Conservation (phyloP, 108 stramenopile species). For the Discostella pseudostelligera region DNA sequence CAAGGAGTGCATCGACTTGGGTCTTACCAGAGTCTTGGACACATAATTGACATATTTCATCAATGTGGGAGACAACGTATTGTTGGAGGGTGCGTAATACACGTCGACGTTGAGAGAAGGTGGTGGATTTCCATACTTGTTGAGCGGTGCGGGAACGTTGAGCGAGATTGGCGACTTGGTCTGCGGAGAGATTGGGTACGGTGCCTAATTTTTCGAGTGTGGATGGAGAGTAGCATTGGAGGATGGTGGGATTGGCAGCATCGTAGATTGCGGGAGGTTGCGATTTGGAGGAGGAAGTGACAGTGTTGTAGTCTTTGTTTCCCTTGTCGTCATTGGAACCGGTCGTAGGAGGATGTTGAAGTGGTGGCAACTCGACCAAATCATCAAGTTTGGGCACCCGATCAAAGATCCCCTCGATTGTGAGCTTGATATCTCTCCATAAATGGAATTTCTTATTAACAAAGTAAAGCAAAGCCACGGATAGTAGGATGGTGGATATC, state of each 20-base stretch:
- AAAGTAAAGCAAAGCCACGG: constrained; percentile 20
- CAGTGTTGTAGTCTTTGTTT: not conserved
- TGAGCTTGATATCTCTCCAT: constrained; percentile 40
- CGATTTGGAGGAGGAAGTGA: constrained; percentile 3
- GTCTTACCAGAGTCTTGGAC: constrained; percentile 89
- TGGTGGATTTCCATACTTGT: constrained; percentile 81
- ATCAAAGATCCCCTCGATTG: constrained; percentile 33
- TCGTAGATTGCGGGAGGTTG: constrained; percentile 40
- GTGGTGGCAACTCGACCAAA: constrained; percentile 8
- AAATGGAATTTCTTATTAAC: constrained; percentile 41
- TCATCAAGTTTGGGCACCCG: constrained; percentile 30
- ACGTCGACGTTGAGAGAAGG: constrained; percentile 86
- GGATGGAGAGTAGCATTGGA: constrained; percentile 93
- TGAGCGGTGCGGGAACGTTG: constrained; percentile 86
- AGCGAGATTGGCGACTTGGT: constrained; percentile 73
- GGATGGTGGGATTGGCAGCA: constrained; percentile 47
- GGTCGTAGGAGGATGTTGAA: not conserved
- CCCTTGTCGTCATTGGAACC: not conserved
- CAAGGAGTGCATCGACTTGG: constrained; percentile 90
- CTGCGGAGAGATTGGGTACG: constrained; percentile 76
- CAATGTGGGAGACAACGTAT: constrained; percentile 85
- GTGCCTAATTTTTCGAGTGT: constrained; percentile 82
- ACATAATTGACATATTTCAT: constrained; percentile 87
- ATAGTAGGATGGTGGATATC: constrained; percentile 5
- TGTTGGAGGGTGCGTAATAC: constrained; percentile 92